Conservation (phyloP, 768 basidiomycete species). For the Lentinula raphanica region DNA sequence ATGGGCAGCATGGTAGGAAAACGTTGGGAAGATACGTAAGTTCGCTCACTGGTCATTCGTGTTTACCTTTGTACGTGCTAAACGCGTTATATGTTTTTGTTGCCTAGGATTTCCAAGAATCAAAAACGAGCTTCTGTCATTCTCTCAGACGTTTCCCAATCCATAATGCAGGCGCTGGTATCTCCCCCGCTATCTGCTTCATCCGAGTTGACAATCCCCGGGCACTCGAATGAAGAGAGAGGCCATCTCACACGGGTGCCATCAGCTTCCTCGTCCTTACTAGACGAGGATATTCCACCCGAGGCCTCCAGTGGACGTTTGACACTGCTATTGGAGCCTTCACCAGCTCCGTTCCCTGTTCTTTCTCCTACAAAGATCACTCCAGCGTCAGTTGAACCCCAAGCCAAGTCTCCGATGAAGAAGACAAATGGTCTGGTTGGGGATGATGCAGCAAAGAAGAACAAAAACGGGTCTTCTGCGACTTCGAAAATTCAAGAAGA, state of each 20-base stretch:
- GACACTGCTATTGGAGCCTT: neutral
- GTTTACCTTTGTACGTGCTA: too few relatives aligned
- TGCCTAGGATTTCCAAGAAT: constrained; percentile 59
- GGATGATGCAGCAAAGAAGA: neutral
- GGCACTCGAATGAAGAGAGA: constrained; percentile 8
- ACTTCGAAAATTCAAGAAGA: neutral
- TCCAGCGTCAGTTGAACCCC: neutral
- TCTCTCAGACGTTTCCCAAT: constrained; percentile 57
- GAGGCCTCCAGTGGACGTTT: neutral
- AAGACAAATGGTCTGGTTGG: neutral
- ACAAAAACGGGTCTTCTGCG: neutral
- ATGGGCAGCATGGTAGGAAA: constrained; percentile 52
- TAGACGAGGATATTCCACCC: constrained; percentile 5
- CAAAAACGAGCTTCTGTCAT: constrained; percentile 67
- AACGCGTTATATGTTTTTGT: too few relatives aligned
- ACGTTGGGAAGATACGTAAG: constrained; percentile 59
- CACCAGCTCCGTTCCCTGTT: neutral
- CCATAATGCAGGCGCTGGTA: constrained; percentile 39
- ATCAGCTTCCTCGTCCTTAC: constrained; percentile 12
- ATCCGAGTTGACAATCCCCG: constrained; percentile 14
- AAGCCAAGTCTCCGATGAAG: constrained; percentile 7
- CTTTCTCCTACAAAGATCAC: neutral
- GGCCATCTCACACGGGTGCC: constrained; percentile 13
- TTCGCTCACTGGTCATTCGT: constrained; percentile 15
- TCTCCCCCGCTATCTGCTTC: constrained; percentile 31